Conservation (phyloP, 2,329 filamentous ascomycete genomes). For the Diplodia intermedia region DNA sequence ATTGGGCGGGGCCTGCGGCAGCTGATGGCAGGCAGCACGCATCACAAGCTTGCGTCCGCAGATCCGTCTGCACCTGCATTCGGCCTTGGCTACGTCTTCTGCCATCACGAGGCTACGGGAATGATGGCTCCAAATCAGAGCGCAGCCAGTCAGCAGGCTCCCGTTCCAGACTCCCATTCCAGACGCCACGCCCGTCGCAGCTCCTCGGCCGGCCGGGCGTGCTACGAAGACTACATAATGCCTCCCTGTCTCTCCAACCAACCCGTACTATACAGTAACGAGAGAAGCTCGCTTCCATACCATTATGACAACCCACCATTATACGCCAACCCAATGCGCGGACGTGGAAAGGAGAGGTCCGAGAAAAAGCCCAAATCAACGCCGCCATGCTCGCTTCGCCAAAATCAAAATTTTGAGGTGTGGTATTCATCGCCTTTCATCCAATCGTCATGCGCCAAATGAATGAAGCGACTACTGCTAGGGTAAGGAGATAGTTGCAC, state of each 20-base stretch:
- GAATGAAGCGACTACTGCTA: conserved; percentile 19
- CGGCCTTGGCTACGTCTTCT: background rate
- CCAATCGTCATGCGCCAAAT: conserved; percentile 22
- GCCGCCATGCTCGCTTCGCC: conserved; percentile 28
- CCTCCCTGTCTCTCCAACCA: background rate
- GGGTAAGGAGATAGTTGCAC: background rate
- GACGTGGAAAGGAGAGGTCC: background rate
- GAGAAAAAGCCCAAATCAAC: conserved; percentile 9
- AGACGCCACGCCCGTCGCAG: background rate
- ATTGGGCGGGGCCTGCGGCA: conserved; percentile 1
- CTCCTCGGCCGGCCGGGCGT: background rate
- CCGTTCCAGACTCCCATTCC: conserved; percentile 9
- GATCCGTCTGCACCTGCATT: too few species aligned
- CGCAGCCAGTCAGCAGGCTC: background rate
- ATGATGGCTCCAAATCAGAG: background rate
- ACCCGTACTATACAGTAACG: conserved; percentile 21
- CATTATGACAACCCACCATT: background rate
- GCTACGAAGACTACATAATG: conserved; percentile 12
- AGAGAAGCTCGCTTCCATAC: background rate
- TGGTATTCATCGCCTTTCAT: conserved; percentile 8
- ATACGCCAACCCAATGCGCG: conserved; percentile 28
- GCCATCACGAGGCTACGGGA: background rate
- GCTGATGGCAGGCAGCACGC: conserved; percentile 1
- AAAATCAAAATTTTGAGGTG: conserved; percentile 12
- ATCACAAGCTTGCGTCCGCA: conserved; percentile 1